Percentiles rank a stretch among this genome's conserved stretches.
Conservation (phyloP, 306 rosid genomes). For the Prunus kanzakura region DNA sequence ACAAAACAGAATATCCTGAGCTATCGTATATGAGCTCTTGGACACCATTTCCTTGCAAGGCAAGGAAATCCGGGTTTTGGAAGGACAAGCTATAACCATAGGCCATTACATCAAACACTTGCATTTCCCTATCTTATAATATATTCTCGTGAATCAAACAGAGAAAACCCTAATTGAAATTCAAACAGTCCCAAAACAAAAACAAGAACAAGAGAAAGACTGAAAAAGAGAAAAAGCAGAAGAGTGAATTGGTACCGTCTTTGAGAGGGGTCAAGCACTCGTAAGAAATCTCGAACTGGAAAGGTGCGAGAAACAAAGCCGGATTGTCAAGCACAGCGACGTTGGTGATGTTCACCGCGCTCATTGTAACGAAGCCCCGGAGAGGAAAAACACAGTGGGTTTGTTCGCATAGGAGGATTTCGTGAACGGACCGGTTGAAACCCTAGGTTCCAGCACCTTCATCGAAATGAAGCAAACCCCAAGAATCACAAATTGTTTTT, state of each 20-base stretch:
- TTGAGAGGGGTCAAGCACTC: constrained; percentile 72
- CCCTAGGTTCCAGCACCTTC: constrained; percentile 32
- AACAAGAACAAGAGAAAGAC: neutral
- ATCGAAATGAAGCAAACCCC: constrained; percentile 8
- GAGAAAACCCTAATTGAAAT: neutral
- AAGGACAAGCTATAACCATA: neutral
- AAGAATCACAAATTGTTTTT: neutral
- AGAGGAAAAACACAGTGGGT: neutral
- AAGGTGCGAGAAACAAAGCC: constrained; percentile 58
- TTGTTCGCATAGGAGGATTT: neutral
- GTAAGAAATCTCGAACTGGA: constrained; percentile 90
- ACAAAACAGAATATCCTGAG: neutral
- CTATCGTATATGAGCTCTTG: neutral
- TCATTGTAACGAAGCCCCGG: constrained; percentile 39
- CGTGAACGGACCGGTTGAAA: neutral
- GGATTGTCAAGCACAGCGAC: constrained; percentile 74
- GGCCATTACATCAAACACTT: neutral
- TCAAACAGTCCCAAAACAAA: neutral
- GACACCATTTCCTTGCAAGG: neutral
- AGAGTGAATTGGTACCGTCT: constrained; percentile 43
- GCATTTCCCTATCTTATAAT: neutral
- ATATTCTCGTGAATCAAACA: neutral
- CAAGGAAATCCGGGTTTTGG: neutral
- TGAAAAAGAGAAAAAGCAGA: neutral
- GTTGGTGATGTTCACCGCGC: constrained; percentile 79